Base-by-base conservation (phyloP, 1,284 basidiomycete species). In the Ustilago trichophora region DNA sequence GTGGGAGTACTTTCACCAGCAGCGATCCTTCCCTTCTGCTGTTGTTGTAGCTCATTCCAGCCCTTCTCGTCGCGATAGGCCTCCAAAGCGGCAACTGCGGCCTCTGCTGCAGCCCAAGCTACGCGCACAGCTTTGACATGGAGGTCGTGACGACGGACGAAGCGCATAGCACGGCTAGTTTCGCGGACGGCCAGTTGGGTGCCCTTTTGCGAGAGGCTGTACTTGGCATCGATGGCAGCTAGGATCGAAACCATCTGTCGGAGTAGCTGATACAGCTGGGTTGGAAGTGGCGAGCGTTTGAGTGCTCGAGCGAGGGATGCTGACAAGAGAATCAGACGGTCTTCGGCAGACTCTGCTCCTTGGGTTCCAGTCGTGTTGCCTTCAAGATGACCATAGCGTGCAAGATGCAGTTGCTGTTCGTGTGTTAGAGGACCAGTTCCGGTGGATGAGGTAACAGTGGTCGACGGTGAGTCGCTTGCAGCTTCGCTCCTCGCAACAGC, bases 71-170 rank as follows among this genome's bases (percentile, higher is more conserved):
- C 72, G 11, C 72, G 29, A 22, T 71, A 74, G 16, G 72, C 72
- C 32, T 74, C 72, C 6, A 74, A 31, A 13, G 69, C 72, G 0
- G 72, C 72, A 2, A 74, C 59, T 8, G 67, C 65, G 5, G 69
- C 69, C 49, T 74, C 72, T 1, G 59, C 56, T 0, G 67, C 55
- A 0, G 72, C 68, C 68, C 68, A 72, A 3, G 59, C 56, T 0
- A 60, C 65, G 0, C 67, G 18, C 3, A 74, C 68, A 15, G 65
- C 69, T 21, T 62, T 72, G 36, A 74, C 60, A 19, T 74, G 72
- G 36, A 72, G 38, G n/a, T 71, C 68, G 40, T 69, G 64, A 13
- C 40, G 44, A 2, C 72, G 3, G 5, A 72, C 69, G 31, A 67
- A 74, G 10, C 69, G 35, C 24, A 74, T 41, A 1, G 69, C 69